Evolutionary conservation across 2,329 filamentous ascomycete species (phyloP), one percentile per base, ranked within the genome.

Genomic region (Aureobasidium sp.): DNA sequence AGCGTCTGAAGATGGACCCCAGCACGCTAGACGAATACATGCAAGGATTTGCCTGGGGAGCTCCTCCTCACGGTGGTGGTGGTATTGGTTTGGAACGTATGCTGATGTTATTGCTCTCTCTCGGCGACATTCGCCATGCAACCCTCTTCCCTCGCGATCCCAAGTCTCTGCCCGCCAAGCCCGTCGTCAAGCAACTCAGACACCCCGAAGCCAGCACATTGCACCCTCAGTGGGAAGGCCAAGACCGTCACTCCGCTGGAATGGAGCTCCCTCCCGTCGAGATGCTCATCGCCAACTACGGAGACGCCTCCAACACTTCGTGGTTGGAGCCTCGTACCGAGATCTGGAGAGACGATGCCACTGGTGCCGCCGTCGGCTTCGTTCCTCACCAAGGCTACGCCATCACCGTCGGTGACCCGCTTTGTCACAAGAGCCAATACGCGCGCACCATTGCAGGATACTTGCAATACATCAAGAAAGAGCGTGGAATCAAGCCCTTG

Each of bases 281-380:
- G 71, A 88, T 95, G 70, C 84, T 96, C 43, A 91, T 96, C 71
- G 90, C 90, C 69, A 96, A 96, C 73, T 96, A 96, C 67, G 92
- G 92, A 64, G 92, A 96, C 73, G 90, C 92, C 1, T 91, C 90
- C 51, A 95, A 95, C 69, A 96, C 92, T 0, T 94, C 90, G 0
- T 96, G 91, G 90, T 82, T 94, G 8, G 92, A 96, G 71, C 88
- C 91, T 7, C 85, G 90, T 7, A 96, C 92, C 72, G 81, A 89
- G 69, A 85, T 95, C 61, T 96, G 90, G 90, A 86, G 92, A 31
- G 90, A 96, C 69, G 75, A 82, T 23, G 73, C 77, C 35, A 93
- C 88, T 2, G 92, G 92, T 51, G 92, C 91, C 0, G 91, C 91
- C 5, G 81, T 96, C 35, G 89, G 90, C 11, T 96, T 89, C 69